A percentile compares a stretch with the other conserved stretches of the same genome.
Conservation (phyloP, 2,329 filamentous ascomycete species). For the Dendryphion nanum region DNA sequence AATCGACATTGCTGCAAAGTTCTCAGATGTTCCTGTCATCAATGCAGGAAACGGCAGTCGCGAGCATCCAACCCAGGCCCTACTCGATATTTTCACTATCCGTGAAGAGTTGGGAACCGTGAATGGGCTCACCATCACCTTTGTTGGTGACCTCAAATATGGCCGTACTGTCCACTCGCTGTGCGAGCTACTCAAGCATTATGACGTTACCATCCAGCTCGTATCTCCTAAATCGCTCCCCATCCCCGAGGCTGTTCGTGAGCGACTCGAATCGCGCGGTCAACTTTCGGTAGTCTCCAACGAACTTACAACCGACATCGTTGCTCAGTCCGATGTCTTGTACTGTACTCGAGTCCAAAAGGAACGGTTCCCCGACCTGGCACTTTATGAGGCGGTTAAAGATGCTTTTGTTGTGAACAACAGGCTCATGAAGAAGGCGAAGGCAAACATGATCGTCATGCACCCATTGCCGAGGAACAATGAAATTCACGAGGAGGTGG, state of each 20-base stretch:
- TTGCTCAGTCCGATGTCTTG: slow-evolving; percentile 83
- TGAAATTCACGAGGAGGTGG: slow-evolving; percentile 92
- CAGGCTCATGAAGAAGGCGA: slow-evolving; percentile 82
- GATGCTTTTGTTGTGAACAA: slow-evolving; percentile 89
- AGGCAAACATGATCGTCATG: slow-evolving; percentile 90
- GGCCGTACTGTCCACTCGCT: slow-evolving; percentile 94
- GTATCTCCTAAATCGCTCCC: slow-evolving; percentile 78
- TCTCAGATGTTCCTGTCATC: slow-evolving; percentile 87
- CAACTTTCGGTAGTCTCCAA: slow-evolving; percentile 76
- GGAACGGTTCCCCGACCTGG: slow-evolving; percentile 82
- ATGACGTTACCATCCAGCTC: slow-evolving; percentile 91
- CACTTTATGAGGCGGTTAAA: slow-evolving; percentile 84
- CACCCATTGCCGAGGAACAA: slow-evolving; percentile 92
- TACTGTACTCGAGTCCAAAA: slow-evolving; percentile 98
- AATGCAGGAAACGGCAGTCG: slow-evolving; percentile 95
- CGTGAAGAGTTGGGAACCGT: slow-evolving; percentile 96
- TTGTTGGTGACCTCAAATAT: slow-evolving; percentile 88
- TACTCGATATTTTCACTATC: slow-evolving; percentile 97
- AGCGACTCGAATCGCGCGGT: slow-evolving; percentile 69
- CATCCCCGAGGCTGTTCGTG: slow-evolving; percentile 72
- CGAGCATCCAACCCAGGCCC: slow-evolving; percentile 96
- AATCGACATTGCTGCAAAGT: slow-evolving; percentile 80
- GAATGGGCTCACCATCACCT: slow-evolving; percentile 92
- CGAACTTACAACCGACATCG: slow-evolving; percentile 79
- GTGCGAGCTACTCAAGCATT: slow-evolving; percentile 90